Evolutionary conservation across 2,329 filamentous ascomycete species (phyloP).

Genomic region (Dothideomycetes sp.): DNA sequence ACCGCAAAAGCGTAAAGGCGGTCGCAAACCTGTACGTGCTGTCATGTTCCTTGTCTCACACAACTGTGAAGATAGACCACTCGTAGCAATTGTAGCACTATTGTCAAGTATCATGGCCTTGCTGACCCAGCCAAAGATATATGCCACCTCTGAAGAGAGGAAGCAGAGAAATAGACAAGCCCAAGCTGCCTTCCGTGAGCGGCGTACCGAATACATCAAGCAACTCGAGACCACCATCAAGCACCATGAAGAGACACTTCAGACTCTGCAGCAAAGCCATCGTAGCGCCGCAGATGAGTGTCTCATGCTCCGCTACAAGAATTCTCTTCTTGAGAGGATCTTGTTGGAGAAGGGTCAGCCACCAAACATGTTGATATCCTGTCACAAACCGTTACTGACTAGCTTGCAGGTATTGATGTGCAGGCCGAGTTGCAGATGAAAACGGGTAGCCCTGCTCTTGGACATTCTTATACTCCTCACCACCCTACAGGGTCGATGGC

Average conservation of each 20-base stretch:
- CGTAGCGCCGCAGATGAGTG: slow-evolving; percentile 93
- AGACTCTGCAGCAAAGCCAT: slow-evolving; percentile 87
- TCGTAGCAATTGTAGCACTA: slow-evolving; percentile 9
- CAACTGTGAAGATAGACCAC: slow-evolving; percentile 7
- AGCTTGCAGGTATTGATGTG: slow-evolving; percentile 73
- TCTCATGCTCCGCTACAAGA: slow-evolving; percentile 97
- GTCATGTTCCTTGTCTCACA: slow-evolving; percentile 6
- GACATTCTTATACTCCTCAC: slow-evolving; percentile 54
- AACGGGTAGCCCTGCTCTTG: slow-evolving; percentile 75
- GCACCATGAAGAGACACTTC: slow-evolving; percentile 87
- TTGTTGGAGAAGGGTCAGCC: slow-evolving; percentile 79
- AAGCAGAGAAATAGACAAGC: slow-evolving; percentile 97
- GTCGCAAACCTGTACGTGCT: slow-evolving; percentile 79
- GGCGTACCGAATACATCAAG: slow-evolving; percentile 97
- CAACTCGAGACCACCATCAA: slow-evolving; percentile 96
- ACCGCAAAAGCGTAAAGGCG: slow-evolving; percentile 86
- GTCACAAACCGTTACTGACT: background rate
- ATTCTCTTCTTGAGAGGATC: slow-evolving; percentile 89
- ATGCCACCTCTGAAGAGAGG: slow-evolving; percentile 95
- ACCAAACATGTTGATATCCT: slow-evolving; percentile 13
- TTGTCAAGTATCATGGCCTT: slow-evolving; percentile 19
- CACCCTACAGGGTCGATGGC: slow-evolving; percentile 26
- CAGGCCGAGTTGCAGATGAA: slow-evolving; percentile 91
- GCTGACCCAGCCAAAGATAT: slow-evolving; percentile 59
- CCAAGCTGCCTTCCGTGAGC: slow-evolving; percentile 92